These are phyloP conservation scores for Papilionanthe hybrid DNA, from an alignment of 116 monocot genomes.

Conservation along the genomic window DNA sequence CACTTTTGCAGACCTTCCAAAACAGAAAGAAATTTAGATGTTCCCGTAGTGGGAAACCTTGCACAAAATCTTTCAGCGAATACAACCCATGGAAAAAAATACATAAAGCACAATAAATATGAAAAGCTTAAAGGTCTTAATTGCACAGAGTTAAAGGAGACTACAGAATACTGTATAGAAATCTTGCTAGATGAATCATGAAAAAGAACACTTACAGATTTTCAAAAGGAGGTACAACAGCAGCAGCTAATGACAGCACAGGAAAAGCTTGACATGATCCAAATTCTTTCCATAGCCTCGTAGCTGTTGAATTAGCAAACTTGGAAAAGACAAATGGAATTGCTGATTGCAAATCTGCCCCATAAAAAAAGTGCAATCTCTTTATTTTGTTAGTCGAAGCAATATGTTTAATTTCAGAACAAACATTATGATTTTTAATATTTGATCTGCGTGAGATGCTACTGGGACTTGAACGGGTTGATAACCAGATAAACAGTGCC, in stretches of 20 bases:
- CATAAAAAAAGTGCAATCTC: constrained; percentile 35
- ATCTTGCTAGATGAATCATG: background rate
- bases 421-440: constrained; percentile 18
- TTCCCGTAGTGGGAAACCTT: background rate
- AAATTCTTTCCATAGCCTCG: constrained; percentile 49
- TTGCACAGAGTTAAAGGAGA: background rate
- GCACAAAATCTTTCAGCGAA: background rate
- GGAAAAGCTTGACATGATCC: constrained; percentile 31
- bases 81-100: background rate
- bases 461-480: constrained; percentile 40
- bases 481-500: constrained; percentile 63
- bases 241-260: constrained; percentile 60
- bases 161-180: background rate
- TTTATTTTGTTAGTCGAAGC: constrained; percentile 20
- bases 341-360: constrained; percentile 22
- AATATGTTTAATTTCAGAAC: constrained; percentile 31
- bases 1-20: constrained; percentile 53
- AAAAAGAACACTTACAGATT: constrained; percentile 49
- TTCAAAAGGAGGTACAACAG: constrained; percentile 65
- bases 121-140: background rate
- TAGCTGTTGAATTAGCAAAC: constrained; percentile 43
- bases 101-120: background rate
- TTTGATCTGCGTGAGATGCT: constrained; percentile 11
- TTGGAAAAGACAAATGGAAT: constrained; percentile 38
- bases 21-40: constrained; percentile 13